Conservation (phyloP, 257 asterid species). For the Solanum chilense region DNA sequence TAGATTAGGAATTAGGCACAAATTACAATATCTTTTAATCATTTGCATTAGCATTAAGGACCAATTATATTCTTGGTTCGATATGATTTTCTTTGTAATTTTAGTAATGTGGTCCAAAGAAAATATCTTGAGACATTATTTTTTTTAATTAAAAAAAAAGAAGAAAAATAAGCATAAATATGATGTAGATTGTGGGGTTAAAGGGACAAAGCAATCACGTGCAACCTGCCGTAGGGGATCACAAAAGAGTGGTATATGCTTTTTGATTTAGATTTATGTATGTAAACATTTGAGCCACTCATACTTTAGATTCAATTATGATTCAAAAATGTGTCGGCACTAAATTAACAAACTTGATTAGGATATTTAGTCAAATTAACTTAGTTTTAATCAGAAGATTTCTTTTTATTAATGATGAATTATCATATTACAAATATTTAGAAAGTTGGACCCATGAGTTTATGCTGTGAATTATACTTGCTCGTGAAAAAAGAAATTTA, state of each 20-base stretch:
- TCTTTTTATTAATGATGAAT: neutral
- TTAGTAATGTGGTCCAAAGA: neutral
- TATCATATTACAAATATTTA: neutral
- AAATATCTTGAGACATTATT: neutral
- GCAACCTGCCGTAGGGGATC: neutral
- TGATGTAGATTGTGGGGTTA: neutral
- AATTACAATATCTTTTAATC: neutral
- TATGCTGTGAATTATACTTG: neutral
- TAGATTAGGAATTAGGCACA: neutral
- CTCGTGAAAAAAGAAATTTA: neutral
- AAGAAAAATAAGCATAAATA: neutral
- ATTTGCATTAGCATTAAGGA: neutral
- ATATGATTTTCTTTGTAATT: neutral
- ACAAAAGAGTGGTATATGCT: neutral
- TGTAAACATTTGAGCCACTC: neutral
- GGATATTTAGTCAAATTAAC: neutral
- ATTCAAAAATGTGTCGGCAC: neutral
- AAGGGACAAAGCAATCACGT: conserved; percentile 5
- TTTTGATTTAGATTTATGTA: neutral
- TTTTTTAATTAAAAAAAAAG: neutral
- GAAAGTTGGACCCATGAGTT: neutral
- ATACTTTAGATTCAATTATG: neutral
- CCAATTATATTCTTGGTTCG: neutral
- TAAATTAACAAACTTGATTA: neutral
- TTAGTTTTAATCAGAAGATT: neutral